Evolutionary conservation across 2,329 filamentous ascomycete species (phyloP), one percentile per base, ranked within the genome.

Genomic region (Pyrenochaeta sp.): DNA sequence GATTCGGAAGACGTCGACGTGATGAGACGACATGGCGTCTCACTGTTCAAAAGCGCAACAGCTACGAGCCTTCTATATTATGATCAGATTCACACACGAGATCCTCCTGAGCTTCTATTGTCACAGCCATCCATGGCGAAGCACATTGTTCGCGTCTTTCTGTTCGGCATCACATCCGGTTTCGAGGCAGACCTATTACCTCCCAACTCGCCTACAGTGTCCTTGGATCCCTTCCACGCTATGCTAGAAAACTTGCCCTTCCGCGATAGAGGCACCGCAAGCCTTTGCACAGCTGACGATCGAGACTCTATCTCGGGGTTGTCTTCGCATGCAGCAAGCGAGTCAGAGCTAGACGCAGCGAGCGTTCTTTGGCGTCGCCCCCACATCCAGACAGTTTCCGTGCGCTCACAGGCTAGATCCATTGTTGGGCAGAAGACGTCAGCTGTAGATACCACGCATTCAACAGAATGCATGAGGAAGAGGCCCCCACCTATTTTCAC

Each of bases 121-220:
- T 37, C 45, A 39, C 45, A 31, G 21, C 27, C 45, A n/a, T 31
- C 11, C 15, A 48, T 48, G 45, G 45, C 27, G 20, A 40, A 31
- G 14, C 45, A 48, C 20, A 48, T 48, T 32, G 35, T 48, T n/a
- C 45, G 45, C 23, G n/a, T 48, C 45, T 48, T 48, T 29, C 18
- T 48, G 35, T 32, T 41, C 11, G 45, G 45, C 32, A 35, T 35
- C 32, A 35, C 32, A 35, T 35, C 32, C 32, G 15, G 12, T 35
- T 35, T 35, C 32, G 32, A 35, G 32, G 32, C 32, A 35, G 32
- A 35, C 32, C 32, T 11, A 35, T 35, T 35, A 35, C 32, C 32
- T 35, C 32, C 32, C 32, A 35, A 17, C 32, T 35, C 32, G 32
- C 32, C 15, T 5, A 35, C 32, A 35, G 32, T 35, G 32, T 35